phyloP scores from a whole-genome alignment of 495 filamentous ascomycete genomes.

The Hypoxylon cercidicola region DNA sequence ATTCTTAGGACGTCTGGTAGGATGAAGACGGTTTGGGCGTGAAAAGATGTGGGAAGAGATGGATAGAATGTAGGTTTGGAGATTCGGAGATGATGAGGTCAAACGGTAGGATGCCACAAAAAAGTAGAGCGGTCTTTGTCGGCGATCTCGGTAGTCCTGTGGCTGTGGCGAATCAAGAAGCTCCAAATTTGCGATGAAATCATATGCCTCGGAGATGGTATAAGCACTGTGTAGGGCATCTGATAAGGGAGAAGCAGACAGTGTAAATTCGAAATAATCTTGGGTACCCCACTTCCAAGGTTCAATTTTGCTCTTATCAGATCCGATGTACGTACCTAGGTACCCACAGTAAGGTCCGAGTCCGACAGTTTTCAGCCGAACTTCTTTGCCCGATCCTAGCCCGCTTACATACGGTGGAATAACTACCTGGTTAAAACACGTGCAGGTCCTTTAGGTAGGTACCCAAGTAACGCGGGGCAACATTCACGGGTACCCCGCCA shows the following conservation, averaged over 20 bases:
- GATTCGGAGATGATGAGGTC: constrained; percentile 35
- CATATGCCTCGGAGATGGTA: constrained; percentile 39
- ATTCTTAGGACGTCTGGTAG: not conserved
- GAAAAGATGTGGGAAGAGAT: constrained; percentile 6
- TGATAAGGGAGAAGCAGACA: constrained; percentile 8
- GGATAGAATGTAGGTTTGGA: constrained; percentile 9
- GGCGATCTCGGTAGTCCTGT: constrained; percentile 49
- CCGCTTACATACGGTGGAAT: too few species aligned
- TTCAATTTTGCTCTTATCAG: constrained; percentile 45
- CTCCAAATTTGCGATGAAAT: constrained; percentile 41
- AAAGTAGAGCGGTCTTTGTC: constrained; percentile 43
- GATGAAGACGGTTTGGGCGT: constrained; percentile 1
- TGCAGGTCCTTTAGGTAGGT: too few species aligned
- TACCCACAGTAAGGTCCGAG: constrained; percentile 13
- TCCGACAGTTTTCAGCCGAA: constrained; percentile 31
- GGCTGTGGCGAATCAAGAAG: constrained; percentile 45
- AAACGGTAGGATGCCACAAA: constrained; percentile 11
- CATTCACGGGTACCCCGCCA: too few species aligned
- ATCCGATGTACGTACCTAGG: constrained; percentile 18
- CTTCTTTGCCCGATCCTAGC: constrained; percentile 13
- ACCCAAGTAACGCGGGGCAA: too few species aligned
- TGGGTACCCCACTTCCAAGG: too few species aligned
- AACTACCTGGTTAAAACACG: too few species aligned
- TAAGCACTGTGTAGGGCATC: constrained; percentile 33
- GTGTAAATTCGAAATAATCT: constrained; percentile 12